Base-by-base conservation (phyloP, 495 filamentous ascomycete species). In the Aspergillus funiculosus region DNA sequence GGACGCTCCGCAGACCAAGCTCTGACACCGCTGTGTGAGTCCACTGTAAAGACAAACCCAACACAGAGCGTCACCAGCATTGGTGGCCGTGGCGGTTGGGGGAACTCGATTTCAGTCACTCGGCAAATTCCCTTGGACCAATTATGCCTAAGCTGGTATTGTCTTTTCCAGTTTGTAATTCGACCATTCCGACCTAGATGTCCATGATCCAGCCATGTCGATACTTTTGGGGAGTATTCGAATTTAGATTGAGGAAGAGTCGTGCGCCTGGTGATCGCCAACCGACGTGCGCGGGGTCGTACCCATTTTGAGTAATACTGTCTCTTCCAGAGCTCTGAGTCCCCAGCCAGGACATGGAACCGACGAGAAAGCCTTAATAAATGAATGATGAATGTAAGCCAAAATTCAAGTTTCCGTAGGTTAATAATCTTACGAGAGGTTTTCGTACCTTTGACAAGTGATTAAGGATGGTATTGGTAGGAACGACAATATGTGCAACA, bases 271-370 rank as follows among this genome's bases (percentile, higher is more conserved):
- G 80, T 66, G 25, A 81, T 84, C 6, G 87, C 86, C 39, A 95
- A 79, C 32, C 85, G 79, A 45, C 80, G 77, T 28, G 85, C 85
- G 59, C 89, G 78, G 37, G 90, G 91, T 38, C 83, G 77, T 7
- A 98, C 89, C 66, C 95, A 98, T 50, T 84, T 81, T 24, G 80
- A 75, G 68, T 95, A 95, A 67, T 94, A 98, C 24, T 85, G 73
- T 6, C 76, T 74, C 66, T 91, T 95, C 92, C 92, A 98, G 37
- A 98, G 67, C 59, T 95, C 87, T 8, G 84, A 83, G 65, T 98
- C 92, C 48, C 74, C 75, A 13, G 86, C 75, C 10, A 98, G 71
- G n/a, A 64, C 67, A 53, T 82, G 73, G 56, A 95, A 87, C 29
- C 81, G 85, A 32, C 67, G 81, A n/a, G 88, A 95, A 19, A 94